Percentiles rank a stretch among this genome's conserved stretches.
phyloP scores from a whole-genome alignment of 805 yeast genomes.

The Dipodascus albidus region DNA sequence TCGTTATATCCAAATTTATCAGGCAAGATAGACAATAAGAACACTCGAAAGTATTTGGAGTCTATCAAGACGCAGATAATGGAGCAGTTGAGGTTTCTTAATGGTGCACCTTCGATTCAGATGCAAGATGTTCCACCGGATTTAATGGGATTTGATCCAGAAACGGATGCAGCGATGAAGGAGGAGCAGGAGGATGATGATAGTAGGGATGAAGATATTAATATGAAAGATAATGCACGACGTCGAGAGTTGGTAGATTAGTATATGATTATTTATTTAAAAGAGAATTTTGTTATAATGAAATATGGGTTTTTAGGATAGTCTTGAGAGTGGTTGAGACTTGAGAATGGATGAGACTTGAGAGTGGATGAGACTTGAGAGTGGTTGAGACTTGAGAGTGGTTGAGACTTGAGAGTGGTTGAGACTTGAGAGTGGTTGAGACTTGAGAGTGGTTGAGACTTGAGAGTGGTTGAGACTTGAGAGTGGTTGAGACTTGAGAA shows the following conservation, averaged over 20 bases:
- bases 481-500: too few species aligned
- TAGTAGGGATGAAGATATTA: conserved; percentile 7
- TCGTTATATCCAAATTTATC: conserved; percentile 77
- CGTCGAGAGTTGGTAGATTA: conserved; percentile 12
- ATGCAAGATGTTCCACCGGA: conserved; percentile 85
- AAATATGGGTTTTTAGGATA: too few species aligned
- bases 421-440: too few species aligned
- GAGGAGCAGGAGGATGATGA: conserved; percentile 23
- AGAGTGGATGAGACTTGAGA: too few species aligned
- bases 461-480: too few species aligned
- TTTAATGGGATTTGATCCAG: conserved; percentile 27
- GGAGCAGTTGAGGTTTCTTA: conserved; percentile 70
- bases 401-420: too few species aligned
- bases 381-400: too few species aligned
- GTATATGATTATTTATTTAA: background rate
- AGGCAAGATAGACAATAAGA: conserved; percentile 74
- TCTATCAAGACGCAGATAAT: conserved; percentile 61
- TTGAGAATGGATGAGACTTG: too few species aligned
- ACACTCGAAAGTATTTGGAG: conserved; percentile 72
- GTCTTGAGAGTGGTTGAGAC: too few species aligned
- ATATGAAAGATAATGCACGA: conserved; percentile 14
- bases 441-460: too few species aligned
- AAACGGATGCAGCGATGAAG: conserved; percentile 26
- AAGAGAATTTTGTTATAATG: too few species aligned
- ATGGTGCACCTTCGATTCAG: conserved; percentile 90